Percentiles rank a stretch among this genome's conserved stretches.
These are phyloP conservation scores for Spergularia bocconei DNA, from an alignment of 148 eudicot genomes.

Conservation along the genomic window DNA sequence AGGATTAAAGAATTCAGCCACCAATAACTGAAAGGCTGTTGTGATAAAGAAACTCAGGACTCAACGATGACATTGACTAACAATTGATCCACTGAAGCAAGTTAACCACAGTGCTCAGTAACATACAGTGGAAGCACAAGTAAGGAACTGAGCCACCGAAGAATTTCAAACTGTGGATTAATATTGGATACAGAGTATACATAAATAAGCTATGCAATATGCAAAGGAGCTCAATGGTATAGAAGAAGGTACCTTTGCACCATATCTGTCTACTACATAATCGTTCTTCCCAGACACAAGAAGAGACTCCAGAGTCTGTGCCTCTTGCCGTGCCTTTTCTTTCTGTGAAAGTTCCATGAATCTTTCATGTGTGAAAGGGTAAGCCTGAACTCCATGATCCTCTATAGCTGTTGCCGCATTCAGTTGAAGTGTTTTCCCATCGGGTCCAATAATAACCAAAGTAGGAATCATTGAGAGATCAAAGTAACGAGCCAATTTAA, in stretches of 20 bases:
- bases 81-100: background rate
- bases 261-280: conserved; percentile 59
- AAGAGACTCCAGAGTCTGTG: conserved; percentile 73
- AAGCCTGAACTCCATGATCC: conserved; percentile 59
- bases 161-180: no score
- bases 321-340: conserved; percentile 51
- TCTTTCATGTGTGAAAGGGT: conserved; percentile 75
- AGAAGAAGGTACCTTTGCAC: conserved; percentile 47
- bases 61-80: background rate
- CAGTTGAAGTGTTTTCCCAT: conserved; percentile 67
- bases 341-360: conserved; percentile 61
- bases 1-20: background rate
- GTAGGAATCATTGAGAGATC: conserved; percentile 63
- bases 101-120: background rate
- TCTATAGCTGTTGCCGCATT: conserved; percentile 60
- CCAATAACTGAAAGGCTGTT: background rate
- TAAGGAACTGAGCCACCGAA: no score
- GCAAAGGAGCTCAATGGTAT: background rate
- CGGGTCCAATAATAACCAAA: conserved; percentile 59
- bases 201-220: background rate
- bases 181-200: no score
- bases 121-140: background rate
- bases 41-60: background rate
- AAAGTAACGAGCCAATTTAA: conserved; percentile 59
- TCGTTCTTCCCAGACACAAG: conserved; percentile 56